Percentiles rank a stretch among this genome's conserved stretches.
These are phyloP conservation scores for Fusarium sp. DNA, from an alignment of 2,329 filamentous ascomycete species.

Conservation along the genomic window DNA sequence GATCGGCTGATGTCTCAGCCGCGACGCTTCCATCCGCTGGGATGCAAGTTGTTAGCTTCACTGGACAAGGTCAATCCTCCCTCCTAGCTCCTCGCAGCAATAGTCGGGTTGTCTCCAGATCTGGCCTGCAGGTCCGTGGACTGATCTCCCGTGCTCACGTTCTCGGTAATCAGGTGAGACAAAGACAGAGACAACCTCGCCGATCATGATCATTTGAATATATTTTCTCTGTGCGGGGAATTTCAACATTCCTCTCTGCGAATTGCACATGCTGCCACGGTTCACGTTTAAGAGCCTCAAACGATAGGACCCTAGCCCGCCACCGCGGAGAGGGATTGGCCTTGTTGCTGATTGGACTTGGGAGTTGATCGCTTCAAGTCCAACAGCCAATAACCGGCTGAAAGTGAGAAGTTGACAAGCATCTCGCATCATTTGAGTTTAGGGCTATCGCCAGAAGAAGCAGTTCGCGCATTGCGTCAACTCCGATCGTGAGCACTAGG, in stretches of 20 bases:
- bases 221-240: conserved; percentile 25
- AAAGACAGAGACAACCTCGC: conserved; percentile 6
- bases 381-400: conserved; percentile 9
- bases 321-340: conserved; percentile 21
- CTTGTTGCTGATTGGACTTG: conserved; percentile 16
- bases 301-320: conserved; percentile 27
- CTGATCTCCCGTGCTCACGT: conserved; percentile 24
- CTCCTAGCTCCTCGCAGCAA: conserved; percentile 26
- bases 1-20: conserved; percentile 4
- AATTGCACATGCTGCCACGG: conserved; percentile 1
- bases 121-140: conserved; percentile 24
- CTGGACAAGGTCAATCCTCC: conserved; percentile 11
- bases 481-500: conserved; percentile 39
- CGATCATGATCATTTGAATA: conserved; percentile 21
- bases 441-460: conserved; percentile 38
- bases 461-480: conserved; percentile 40
- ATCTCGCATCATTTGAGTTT: conserved; percentile 37
- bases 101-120: conserved; percentile 17
- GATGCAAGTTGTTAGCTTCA: conserved; percentile 17
- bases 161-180: conserved; percentile 31
- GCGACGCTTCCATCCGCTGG: conserved; percentile 4
- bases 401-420: conserved; percentile 28
- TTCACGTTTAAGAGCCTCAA: conserved; percentile 28
- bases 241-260: conserved; percentile 16
- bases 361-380: conserved; percentile 9